Percentiles rank a stretch among this genome's conserved stretches.
phyloP scores from a whole-genome alignment of 169 alveolate genomes.

The Toxoplasma gondii region DNA sequence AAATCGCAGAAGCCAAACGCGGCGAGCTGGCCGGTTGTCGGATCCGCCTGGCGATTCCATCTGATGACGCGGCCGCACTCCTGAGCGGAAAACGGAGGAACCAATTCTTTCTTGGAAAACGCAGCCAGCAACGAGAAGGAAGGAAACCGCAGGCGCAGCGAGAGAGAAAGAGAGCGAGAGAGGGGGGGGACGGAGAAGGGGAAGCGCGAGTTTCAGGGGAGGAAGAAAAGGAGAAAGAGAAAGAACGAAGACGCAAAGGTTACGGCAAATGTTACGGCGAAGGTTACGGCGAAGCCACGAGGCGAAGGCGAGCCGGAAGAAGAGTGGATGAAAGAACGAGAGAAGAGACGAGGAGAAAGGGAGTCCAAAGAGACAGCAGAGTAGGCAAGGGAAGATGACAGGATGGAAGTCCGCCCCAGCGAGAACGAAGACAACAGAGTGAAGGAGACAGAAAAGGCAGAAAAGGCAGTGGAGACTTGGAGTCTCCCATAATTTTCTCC shows the following conservation, averaged over 20 bases:
- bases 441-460: too few relatives aligned
- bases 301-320: too few relatives aligned
- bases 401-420: too few relatives aligned
- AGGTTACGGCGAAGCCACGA: too few relatives aligned
- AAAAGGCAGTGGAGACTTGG: too few relatives aligned
- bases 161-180: neutral
- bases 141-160: too few relatives aligned
- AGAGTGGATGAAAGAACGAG: too few relatives aligned
- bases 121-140: neutral
- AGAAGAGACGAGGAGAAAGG: too few relatives aligned
- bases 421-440: too few relatives aligned
- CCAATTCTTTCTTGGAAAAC: neutral
- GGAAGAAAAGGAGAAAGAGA: neutral
- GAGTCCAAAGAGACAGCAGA: too few relatives aligned
- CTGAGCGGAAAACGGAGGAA: neutral
- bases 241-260: neutral
- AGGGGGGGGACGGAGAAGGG: neutral
- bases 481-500: too few relatives aligned
- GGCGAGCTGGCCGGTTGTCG: constrained; percentile 74
- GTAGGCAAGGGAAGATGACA: too few relatives aligned
- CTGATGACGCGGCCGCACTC: constrained; percentile 73
- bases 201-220: neutral
- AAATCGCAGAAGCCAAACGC: constrained; percentile 80
- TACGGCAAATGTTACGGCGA: neutral
- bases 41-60: constrained; percentile 78